Base-by-base conservation (phyloP, 1,284 basidiomycete genomes). In the Melampsora occidentalis region DNA sequence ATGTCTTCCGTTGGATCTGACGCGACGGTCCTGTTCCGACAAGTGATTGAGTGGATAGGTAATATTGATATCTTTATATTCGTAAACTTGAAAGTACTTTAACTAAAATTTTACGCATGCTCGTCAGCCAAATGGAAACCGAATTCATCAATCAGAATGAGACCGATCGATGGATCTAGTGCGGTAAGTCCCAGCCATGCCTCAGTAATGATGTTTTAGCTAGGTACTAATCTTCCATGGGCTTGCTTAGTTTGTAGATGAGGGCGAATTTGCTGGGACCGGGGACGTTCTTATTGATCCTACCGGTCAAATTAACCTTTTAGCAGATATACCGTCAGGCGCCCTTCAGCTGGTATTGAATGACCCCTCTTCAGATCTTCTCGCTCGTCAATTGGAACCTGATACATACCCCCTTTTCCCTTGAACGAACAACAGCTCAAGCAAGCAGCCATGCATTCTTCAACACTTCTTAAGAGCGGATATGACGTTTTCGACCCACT, bases 211-310 rank as follows among this genome's bases (percentile, higher is more conserved):
- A 46, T 68, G 22, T 46, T 61, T 25, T 42, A 18, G 9, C n/a
- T 18, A 20, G 18, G 5, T 33, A 46, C 46, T 67, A 12, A 25
- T 25, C 20, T n/a, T 39, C 39, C 31, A 22, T 48, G 0, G 12
- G 49, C 3, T 16, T 9, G n/a, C 42, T 10, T 39, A 67, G 63
- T 68, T 75, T 68, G 18, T 64, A 35, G 63, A 57, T 57, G 53
- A 22, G n/a, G 88, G 89, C 0, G 89, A 87, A 14, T 87, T 94
- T 67, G 90, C 46, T 61, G 51, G 39, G 25, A 51, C 51, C 14
- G 71, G 42, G 6, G 42, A 53, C 16, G 71, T 64, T 16, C 57
- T 75, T 16, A 68, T 75, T 48, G 71, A 75, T 42, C 71, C 71
- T 39, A 75, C 48, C 33, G 71, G 71, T 2, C 65, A 51, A 46